These are phyloP conservation scores for Magnusiomyces suaveolens DNA, from an alignment of 1,139 yeast species.

Conservation along the genomic window DNA sequence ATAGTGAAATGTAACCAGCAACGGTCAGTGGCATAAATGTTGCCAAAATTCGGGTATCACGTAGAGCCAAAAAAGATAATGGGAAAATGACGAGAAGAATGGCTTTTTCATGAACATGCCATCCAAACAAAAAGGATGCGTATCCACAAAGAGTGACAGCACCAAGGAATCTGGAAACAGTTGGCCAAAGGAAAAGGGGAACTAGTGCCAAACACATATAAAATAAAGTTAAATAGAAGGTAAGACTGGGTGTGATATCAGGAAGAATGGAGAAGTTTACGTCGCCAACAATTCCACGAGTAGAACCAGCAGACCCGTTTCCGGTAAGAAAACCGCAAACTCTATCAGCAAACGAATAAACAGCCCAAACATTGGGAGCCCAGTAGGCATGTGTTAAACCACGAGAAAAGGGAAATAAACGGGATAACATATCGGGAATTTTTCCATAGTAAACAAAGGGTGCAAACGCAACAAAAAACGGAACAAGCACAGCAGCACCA, in stretches of 20 bases:
- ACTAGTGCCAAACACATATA: constrained; percentile 66
- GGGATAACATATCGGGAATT: constrained; percentile 51
- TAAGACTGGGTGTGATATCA: constrained; percentile 62
- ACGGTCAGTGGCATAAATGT: constrained; percentile 54
- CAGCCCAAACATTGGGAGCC: constrained; percentile 98
- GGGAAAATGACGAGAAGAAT: constrained; percentile 84
- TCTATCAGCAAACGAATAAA: constrained; percentile 80
- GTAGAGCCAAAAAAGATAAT: constrained; percentile 62
- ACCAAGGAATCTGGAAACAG: constrained; percentile 69
- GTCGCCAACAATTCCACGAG: constrained; percentile 89
- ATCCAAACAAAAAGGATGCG: constrained; percentile 86
- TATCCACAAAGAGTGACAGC: constrained; percentile 82
- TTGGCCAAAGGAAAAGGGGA: constrained; percentile 69
- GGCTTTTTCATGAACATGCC: constrained; percentile 99
- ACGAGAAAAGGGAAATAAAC: constrained; percentile 88
- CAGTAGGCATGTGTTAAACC: constrained; percentile 97
- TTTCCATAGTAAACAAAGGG: constrained; percentile 66
- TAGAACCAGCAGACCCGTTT: constrained; percentile 37
- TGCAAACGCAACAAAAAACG: constrained; percentile 62
- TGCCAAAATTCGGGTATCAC: constrained; percentile 56
- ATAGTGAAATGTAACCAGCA: constrained; percentile 78
- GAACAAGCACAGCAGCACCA: constrained; percentile 53
- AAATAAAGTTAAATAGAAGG: constrained; percentile 69
- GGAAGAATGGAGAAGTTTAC: constrained; percentile 75
- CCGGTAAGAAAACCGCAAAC: constrained; percentile 44